Base-by-base conservation (phyloP, 169 alveolate species). In the Theileria sp. region DNA sequence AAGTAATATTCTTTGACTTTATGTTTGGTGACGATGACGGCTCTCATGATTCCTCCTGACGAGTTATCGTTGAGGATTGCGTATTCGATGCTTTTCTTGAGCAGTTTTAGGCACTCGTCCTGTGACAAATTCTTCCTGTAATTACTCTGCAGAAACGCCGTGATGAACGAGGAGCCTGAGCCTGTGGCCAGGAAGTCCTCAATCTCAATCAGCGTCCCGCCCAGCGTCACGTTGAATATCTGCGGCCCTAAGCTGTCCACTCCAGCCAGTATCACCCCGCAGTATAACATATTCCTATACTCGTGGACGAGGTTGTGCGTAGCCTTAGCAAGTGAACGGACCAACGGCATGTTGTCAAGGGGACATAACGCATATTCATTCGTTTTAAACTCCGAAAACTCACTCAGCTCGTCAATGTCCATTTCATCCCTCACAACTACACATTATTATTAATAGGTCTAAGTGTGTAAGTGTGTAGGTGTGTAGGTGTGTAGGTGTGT, bases 251-350 rank as follows among this genome's bases (percentile, higher is more conserved):
- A 86, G 66, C 87, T 81, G 76, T 95, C 98, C 75, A 85, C 92
- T 23, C 99, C 99, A 4, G 96, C 98, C 62, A 96, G 89, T 25
- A 96, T 95, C 26, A 95, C 89, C 19, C 96, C 97, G 6, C 97
- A 94, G 21, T 92, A 81, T 30, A 95, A 87, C 71, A 76, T 74
- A 68, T 95, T 95, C 61, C 95, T 89, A 84, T 95, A 91, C 69
- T 92, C 92, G 87, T 94, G 95, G 32, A 91, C 81, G 23, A 94
- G 67, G 75, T 86, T 81, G 80, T 92, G 92, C 25, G 94, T 88
- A 17, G 85, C 92, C 13, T 91, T 76, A 26, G 96, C 96, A 21
- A 92, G 88, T 19, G 93, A 81, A 67, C 92, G 89, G 13, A 93
- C 85, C 34, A 86, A 72, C 6, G 94, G 94, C 49, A 72, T 85